Base-by-base conservation (phyloP, 2,329 filamentous ascomycete species). In the Ustilaginoidea virens region DNA sequence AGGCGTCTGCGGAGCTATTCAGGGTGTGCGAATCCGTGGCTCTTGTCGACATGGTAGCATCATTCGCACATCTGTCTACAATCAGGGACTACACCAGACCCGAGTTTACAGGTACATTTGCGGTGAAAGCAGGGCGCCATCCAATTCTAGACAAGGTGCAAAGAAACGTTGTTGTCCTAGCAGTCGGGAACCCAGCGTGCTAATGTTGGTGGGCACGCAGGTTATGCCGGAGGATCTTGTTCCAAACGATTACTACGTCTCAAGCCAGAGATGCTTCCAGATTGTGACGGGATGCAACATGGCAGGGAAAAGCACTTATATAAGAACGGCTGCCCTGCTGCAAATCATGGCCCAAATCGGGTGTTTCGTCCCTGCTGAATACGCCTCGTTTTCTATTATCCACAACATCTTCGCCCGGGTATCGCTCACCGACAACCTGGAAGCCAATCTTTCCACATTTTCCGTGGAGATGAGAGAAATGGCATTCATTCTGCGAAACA, bases 221-320 rank as follows among this genome's bases (percentile, higher is more conserved):
- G 69, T 75, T 2, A 72, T 81, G 38, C 55, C 60, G 1, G 66
- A 66, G 25, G 72, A 69, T 14, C 92, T 80, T 45, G 62, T 96
- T 4, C 80, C 90, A 0, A 96, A 96, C 38, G 86, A 96, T 44
- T 80, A 86, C 17, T 96, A 86, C 43, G 78, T 82, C 3, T 80
- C 76, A 0, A 66, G 78, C 19, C 74, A 87, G 35, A 74, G 74
- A 20, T 73, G 86, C 2, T 92, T 94, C 43, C 86, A 96, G 39
- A 79, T 96, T 36, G 76, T 98, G 37, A 96, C 87, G 0, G 87
- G 90, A 4, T 92, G 82, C 49, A 98, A 98, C 43, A 98, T 98
- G 90, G 92, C 83, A 41, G 90, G 86, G 1, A 98, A 96, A 50
- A 92, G 80, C 38, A 98, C 86, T 0, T 96, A 94, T 45, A 93